Percentiles rank a stretch among this genome's conserved stretches.
These are phyloP conservation scores for Omphalotus guepiniiformis DNA, from an alignment of 768 basidiomycete genomes.

Conservation along the genomic window DNA sequence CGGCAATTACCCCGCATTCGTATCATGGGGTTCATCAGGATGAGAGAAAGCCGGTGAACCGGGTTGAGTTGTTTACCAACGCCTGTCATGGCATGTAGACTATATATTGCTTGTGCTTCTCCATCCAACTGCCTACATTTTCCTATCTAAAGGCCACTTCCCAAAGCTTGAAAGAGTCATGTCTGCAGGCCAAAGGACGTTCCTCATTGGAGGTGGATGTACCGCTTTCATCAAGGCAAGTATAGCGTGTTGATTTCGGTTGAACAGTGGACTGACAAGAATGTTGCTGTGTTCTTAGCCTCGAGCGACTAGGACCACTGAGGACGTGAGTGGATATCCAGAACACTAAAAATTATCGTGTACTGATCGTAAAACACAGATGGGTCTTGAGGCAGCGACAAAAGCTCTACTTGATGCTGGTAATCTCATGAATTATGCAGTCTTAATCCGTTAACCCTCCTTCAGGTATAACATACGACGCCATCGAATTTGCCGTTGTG, in stretches of 20 bases:
- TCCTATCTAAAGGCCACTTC: too few species aligned
- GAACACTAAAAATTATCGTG: background rate
- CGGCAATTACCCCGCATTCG: too few species aligned
- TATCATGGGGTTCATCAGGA: too few species aligned
- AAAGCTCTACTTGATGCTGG: constrained; percentile 86
- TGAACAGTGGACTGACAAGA: background rate
- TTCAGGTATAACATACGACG: constrained; percentile 79
- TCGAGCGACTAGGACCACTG: constrained; percentile 58
- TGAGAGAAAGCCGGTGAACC: too few species aligned
- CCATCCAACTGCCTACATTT: too few species aligned
- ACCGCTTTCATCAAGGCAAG: constrained; percentile 50
- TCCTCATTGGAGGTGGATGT: constrained; percentile 46
- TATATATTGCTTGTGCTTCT: too few species aligned
- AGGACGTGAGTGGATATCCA: constrained; percentile 49
- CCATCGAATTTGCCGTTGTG: constrained; percentile 66
- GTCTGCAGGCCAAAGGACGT: constrained; percentile 19
- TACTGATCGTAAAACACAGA: constrained; percentile 35
- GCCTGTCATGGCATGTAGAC: too few species aligned
- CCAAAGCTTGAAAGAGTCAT: too few species aligned
- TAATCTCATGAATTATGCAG: constrained; percentile 18
- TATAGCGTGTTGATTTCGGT: background rate
- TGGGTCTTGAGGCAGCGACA: constrained; percentile 84
- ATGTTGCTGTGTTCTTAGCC: constrained; percentile 38
- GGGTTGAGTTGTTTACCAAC: too few species aligned
- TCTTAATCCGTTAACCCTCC: background rate